Evolutionary conservation across 306 rosid genomes (phyloP), one percentile per base, ranked within the genome.

Genomic region (Hippophae rhamnoides): DNA sequence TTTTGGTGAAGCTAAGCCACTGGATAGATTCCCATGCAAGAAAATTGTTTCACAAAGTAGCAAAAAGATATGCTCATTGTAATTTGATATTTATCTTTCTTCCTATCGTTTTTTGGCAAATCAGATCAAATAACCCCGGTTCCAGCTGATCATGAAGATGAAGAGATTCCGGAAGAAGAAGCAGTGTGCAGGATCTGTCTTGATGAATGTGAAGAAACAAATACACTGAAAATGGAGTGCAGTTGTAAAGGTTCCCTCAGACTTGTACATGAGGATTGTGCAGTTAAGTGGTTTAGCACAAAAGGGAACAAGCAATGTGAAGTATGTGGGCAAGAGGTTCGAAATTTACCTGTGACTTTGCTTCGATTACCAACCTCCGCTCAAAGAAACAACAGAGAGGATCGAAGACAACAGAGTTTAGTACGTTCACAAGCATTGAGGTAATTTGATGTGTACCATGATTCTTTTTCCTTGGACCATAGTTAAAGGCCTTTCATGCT

Each of bases 141-240:
- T 66, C 78, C 87, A 13, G 67, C 65, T 23, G 98, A 85, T 65
- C 72, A 11, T 56, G 63, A 67, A 2, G 98, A 87, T 69, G 96
- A 92, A 80, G 98, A 87, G 79, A 92, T 87, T 82, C 95, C 96
- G 41, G 98, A 92, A 75, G 98, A 87, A 85, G 98, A 87, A 83
- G 98, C 96, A 7, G 86, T 85, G 50, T 92, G 98, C 77, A 83
- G 98, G 79, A 92, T 87, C 58, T 92, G 98, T 78, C 74, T 83
- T 57, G 98, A 87, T 48, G 83, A 52, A 51, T 92, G 95, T 43
- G 89, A 85, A 50, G 96, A 85, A 80, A 74, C 82, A 64, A 92
- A 87, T 72, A 92, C 98, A 6, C 84, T 92, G 41, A 92, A 87
- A 85, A 83, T 92, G 96, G 98, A 92, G 78, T 92, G 98, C 77